Evolutionary conservation across 108 stramenopile genomes (phyloP).

Genomic region (Mediolabrus comicus): DNA sequence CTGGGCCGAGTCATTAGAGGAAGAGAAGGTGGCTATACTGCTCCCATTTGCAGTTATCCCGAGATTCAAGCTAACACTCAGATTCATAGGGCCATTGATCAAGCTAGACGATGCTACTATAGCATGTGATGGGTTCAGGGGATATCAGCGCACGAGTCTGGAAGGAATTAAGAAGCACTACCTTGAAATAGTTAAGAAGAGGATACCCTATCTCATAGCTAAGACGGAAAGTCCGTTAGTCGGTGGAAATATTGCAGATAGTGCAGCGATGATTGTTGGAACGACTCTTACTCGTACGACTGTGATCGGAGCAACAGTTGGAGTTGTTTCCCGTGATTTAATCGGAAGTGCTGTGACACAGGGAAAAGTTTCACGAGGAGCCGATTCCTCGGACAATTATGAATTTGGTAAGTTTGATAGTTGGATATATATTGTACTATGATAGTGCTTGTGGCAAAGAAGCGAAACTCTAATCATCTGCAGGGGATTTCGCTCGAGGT

Average conservation of each 20-base stretch:
- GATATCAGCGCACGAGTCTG: too few species aligned
- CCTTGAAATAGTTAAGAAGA: neutral
- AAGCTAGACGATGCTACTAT: too few species aligned
- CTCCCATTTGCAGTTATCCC: too few species aligned
- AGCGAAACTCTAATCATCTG: too few species aligned
- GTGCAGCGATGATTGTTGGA: neutral
- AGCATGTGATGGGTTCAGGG: too few species aligned
- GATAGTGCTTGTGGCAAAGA: too few species aligned
- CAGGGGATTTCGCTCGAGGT: conserved; percentile 1
- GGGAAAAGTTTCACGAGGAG: conserved; percentile 7
- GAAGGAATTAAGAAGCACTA: neutral
- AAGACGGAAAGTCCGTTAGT: neutral
- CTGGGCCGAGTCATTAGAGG: too few species aligned
- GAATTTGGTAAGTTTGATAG: conserved; percentile 2
- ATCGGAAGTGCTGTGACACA: neutral
- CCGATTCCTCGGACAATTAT: conserved; percentile 7
- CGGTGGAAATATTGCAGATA: conserved; percentile 3
- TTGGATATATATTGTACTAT: too few species aligned
- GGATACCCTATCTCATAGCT: conserved; percentile 1
- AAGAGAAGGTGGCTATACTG: too few species aligned
- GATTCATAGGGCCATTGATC: too few species aligned
- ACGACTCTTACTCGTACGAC: neutral
- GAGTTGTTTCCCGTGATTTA: conserved; percentile 1
- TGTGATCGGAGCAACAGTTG: conserved; percentile 7
- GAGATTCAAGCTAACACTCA: too few species aligned